Evolutionary conservation across 176 grass and related monocot genomes (phyloP), one percentile per base, ranked within the genome.

Genomic region (Phyllostachys edulis): DNA sequence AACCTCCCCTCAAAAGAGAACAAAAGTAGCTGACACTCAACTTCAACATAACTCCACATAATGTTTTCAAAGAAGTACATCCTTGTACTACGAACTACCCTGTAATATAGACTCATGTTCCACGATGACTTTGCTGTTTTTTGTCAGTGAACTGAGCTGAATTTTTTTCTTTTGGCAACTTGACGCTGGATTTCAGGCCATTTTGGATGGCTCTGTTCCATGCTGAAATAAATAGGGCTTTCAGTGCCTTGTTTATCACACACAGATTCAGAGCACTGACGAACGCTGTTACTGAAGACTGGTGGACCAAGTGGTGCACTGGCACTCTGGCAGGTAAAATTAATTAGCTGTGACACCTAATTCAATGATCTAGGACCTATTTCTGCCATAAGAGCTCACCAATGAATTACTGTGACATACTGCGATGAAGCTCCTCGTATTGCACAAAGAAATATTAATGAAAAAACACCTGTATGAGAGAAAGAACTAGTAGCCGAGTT

Each of bases 1-100:
- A 66, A 89, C 81, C 50, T 74, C 81, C 39, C 10, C 37, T 82
- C 63, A 24, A 26, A 38, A 79, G 14, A 84, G 27, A 84, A 89
- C 61, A 68, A 80, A 78, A n/a, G 23, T 69, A 81, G 50, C 39
- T 51, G 63, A 14, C 80, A 65, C 87, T 74, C 77, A 86, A 46
- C 85, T 59, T 81, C 26, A 34, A 59, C 18, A 61, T 56, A 64
- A 67, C 85, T 80, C 77, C 12, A 84, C 20, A 32, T 51, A 76
- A 65, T 1, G 4, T 55, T 60, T 73, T 67, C 5, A 79, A 40
- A 78, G 17, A 5, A 63, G 63, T 36, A 24, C 69, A 26, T 18
- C 36, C 42, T 76, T n/a, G 47, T 67, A 67, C 34, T 16, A 49
- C 47, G 9, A 76, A 29, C 9, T 7, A 41, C 15, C 20, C 59